phyloP scores from a whole-genome alignment of 2,329 filamentous ascomycete species.

The Aspergillus vadensis region DNA sequence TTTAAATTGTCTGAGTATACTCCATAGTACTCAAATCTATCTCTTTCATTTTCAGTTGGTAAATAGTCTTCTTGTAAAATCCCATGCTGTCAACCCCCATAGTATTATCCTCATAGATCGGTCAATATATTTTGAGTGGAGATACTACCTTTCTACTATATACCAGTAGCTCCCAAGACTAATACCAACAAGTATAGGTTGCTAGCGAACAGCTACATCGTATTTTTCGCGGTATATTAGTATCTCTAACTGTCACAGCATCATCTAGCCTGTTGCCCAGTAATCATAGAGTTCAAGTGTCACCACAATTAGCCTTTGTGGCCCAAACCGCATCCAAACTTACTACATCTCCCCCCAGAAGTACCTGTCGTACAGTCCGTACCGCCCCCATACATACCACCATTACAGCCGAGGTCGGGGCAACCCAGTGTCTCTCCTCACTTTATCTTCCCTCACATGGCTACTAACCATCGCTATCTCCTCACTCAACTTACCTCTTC shows the following conservation, averaged over 20 bases:
- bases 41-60: too few species aligned
- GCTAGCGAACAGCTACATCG: neutral
- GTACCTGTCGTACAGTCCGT: neutral
- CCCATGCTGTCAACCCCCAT: too few species aligned
- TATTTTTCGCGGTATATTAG: neutral
- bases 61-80: too few species aligned
- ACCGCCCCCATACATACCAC: neutral
- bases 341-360: neutral
- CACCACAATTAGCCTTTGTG: neutral
- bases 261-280: neutral
- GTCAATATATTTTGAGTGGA: neutral
- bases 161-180: neutral
- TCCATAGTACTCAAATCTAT: too few species aligned
- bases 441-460: conserved; percentile 6
- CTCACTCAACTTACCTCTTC: conserved; percentile 6
- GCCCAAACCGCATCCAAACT: neutral
- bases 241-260: neutral
- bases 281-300: neutral
- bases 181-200: neutral
- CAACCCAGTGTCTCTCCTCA: conserved; percentile 8
- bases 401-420: conserved; percentile 23
- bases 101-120: neutral
- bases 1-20: too few species aligned
- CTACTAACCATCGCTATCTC: neutral
- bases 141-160: neutral